Base-by-base conservation (phyloP, 768 basidiomycete genomes). In the Sutorius australiensis region DNA sequence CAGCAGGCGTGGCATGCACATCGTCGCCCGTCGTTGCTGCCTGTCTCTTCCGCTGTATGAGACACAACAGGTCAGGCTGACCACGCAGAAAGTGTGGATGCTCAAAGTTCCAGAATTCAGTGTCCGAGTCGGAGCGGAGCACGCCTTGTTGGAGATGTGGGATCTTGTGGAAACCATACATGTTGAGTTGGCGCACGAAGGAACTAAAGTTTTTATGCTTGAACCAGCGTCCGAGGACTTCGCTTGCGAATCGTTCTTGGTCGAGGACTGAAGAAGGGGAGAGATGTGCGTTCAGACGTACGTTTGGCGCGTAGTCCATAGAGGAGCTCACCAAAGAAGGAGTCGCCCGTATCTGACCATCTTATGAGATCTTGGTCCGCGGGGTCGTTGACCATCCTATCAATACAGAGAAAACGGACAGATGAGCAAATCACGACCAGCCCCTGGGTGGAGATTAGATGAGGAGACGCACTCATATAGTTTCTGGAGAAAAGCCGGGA, bases 181-280 rank as follows among this genome's bases (percentile, higher is more conserved):
- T 95, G 77, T 95, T 95, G 58, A 95, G 80, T 67, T 95, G 93
- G 59, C 94, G 84, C 49, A 95, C 92, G 67, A 97, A 95, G 64
- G 89, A 91, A 12, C 90, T 92, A 72, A 97, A 98, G 68, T 95
- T 97, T 55, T 88, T 85, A 73, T 98, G 97, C 69, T 99, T 99
- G 83, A 98, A 99, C 85, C 89, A 98, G 39, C 85, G 81, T 3
- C 92, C 92, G 7, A 98, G 82, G 31, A 97, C 82, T 69, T 95
- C 89, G 36, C 83, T 82, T 2, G 92, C 89, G 67, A 98, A 91
- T 28, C 85, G 84, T 67, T 95, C 92, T 61, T 91, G 89, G 69
- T 95, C 91, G 34, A 92, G 83, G 28, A 98, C 95, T 97, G 63
- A 31, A 56, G 37, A 12, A 8, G 33, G 34, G n/a, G 13, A 13